Conservation (phyloP, 805 yeast genomes). For the Yamadazyma tumulicola region DNA sequence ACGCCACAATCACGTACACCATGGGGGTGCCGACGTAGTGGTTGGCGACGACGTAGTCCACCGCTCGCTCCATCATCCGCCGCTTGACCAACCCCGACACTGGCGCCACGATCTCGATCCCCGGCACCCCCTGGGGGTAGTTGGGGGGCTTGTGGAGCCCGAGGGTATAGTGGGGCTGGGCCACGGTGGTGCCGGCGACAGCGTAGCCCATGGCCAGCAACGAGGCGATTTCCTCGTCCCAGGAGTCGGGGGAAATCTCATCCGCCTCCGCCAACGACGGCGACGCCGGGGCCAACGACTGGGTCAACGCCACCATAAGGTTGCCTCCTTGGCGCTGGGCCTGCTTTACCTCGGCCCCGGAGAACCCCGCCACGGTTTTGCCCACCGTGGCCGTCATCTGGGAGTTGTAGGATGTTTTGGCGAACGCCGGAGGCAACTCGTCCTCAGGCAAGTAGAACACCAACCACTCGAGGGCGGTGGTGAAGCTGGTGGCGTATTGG, state of each 20-base stretch:
- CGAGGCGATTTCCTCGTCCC: conserved; percentile 12
- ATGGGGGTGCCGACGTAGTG: conserved; percentile 65
- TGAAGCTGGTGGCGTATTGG: conserved; percentile 47
- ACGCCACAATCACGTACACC: conserved; percentile 66
- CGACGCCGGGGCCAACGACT: conserved; percentile 1
- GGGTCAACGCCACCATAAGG: conserved; percentile 28
- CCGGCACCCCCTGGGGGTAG: conserved; percentile 71
- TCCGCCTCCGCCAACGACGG: neutral
- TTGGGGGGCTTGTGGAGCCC: conserved; percentile 20
- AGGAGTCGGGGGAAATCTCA: conserved; percentile 1
- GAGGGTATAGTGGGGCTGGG: conserved; percentile 2
- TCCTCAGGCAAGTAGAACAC: conserved; percentile 91
- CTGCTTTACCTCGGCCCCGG: conserved; percentile 57
- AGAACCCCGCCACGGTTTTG: conserved; percentile 63
- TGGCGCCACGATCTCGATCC: conserved; percentile 52
- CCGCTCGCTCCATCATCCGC: conserved; percentile 48
- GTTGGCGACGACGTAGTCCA: conserved; percentile 40
- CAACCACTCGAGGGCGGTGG: conserved; percentile 68
- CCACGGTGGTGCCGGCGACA: conserved; percentile 1
- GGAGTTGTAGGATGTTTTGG: conserved; percentile 54
- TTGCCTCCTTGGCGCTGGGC: conserved; percentile 43
- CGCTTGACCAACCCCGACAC: conserved; percentile 69
- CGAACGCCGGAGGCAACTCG: conserved; percentile 71
- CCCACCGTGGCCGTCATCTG: conserved; percentile 57
- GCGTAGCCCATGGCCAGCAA: conserved; percentile 10